Percentiles rank a stretch among this genome's conserved stretches.
These are phyloP conservation scores for Pseudogymnoascus sp. DNA, from an alignment of 2,329 filamentous ascomycete species.

Conservation along the genomic window DNA sequence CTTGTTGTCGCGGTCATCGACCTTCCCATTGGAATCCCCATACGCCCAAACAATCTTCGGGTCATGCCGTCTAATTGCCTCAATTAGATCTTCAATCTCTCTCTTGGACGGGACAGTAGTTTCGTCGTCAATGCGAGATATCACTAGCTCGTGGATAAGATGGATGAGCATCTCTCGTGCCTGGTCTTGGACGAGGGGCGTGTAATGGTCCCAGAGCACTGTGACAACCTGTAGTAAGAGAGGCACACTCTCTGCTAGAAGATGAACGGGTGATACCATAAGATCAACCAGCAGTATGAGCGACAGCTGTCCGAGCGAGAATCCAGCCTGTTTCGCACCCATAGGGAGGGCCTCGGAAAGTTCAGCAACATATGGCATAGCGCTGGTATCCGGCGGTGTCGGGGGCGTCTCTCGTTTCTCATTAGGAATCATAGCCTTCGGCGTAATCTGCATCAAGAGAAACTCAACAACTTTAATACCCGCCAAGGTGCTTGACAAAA, in stretches of 20 bases:
- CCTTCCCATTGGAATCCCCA: constrained; percentile 80
- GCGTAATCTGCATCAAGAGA: constrained; percentile 79
- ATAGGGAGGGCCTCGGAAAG: constrained; percentile 69
- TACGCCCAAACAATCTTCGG: constrained; percentile 85
- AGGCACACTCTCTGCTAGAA: constrained; percentile 71
- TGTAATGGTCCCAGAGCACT: constrained; percentile 97
- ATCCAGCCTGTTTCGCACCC: constrained; percentile 83
- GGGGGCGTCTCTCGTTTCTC: constrained; percentile 65
- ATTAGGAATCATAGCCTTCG: constrained; percentile 93
- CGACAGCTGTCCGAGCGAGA: constrained; percentile 87
- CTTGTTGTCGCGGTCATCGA: constrained; percentile 62
- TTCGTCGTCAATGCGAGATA: constrained; percentile 59
- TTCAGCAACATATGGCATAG: constrained; percentile 84
- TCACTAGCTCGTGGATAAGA: constrained; percentile 90
- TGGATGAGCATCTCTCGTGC: constrained; percentile 97
- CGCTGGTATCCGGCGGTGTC: constrained; percentile 62
- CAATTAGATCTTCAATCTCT: constrained; percentile 79
- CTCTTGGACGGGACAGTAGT: constrained; percentile 54
- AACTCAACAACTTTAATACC: constrained; percentile 93
- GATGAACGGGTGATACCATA: constrained; percentile 83
- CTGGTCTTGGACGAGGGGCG: constrained; percentile 87
- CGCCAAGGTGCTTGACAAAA: constrained; percentile 75
- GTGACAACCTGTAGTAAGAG: constrained; percentile 84
- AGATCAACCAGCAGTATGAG: constrained; percentile 91
- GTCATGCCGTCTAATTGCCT: constrained; percentile 77